These are phyloP conservation scores for Linderniella brevidens DNA, from an alignment of 257 asterid species.

Conservation along the genomic window DNA sequence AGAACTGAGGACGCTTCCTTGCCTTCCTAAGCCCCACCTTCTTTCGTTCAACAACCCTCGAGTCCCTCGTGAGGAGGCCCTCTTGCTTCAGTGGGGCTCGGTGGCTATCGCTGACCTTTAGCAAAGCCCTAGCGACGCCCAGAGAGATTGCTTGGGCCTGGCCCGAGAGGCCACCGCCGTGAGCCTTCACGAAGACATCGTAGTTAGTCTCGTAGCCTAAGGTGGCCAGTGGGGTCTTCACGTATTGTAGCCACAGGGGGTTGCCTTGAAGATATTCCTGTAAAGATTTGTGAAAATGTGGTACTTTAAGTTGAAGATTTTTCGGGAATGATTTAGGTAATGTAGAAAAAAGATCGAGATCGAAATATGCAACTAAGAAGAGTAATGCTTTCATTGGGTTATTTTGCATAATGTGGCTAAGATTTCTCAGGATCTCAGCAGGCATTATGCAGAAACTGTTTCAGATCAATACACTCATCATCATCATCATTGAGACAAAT, in stretches of 20 bases:
- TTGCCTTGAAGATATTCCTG: constrained; percentile 98
- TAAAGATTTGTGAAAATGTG: constrained; percentile 6
- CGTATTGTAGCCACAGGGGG: constrained; percentile 89
- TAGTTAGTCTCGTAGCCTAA: constrained; percentile 82
- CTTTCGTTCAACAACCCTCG: constrained; percentile 94
- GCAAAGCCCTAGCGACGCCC: constrained; percentile 89
- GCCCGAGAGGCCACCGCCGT: constrained; percentile 92
- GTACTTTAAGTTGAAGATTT: too few species aligned
- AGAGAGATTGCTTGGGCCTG: constrained; percentile 92
- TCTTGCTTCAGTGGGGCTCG: constrained; percentile 65
- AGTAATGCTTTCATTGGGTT: too few species aligned
- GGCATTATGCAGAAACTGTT: too few species aligned
- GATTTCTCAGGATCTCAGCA: too few species aligned
- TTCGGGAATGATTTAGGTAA: background rate
- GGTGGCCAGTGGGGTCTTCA: constrained; percentile 60
- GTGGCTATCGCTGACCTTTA: constrained; percentile 78
- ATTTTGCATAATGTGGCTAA: too few species aligned
- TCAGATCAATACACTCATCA: too few species aligned
- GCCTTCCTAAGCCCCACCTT: constrained; percentile 86
- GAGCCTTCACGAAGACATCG: constrained; percentile 83
- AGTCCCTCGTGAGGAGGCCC: constrained; percentile 86
- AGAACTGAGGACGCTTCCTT: constrained; percentile 91
- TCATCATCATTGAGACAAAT: too few species aligned
- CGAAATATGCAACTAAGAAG: background rate
- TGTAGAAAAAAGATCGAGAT: background rate